Evolutionary conservation across 2,329 filamentous ascomycete genomes (phyloP), one percentile per base, ranked within the genome.

Genomic region (Rhytidhysteron rufulum): DNA sequence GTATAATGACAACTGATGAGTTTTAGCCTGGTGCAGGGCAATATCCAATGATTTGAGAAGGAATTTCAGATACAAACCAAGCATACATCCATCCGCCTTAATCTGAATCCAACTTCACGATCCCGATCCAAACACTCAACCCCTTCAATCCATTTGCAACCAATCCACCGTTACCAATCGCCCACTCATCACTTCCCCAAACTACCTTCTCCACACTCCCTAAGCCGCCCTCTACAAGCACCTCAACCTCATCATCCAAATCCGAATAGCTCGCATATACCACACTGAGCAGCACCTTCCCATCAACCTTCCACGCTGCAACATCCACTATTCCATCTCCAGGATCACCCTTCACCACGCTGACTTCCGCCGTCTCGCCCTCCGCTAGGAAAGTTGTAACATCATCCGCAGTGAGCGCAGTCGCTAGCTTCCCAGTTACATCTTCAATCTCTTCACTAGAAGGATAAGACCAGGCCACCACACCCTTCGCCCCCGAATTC

Each of bases 391-490:
- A 68, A 3, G 39, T 39, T 4, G 63, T 57, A 1, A 68, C 59
- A 5, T 56, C 47, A 0, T 49, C 20, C 2, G 30, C 48, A 11
- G 66, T 64, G 7, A 75, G 51, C 0, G 71, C 57, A 15, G 53
- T 63, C 9, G 68, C 70, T 40, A 78, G 46, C 10, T 41, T 32
- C 7, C 57, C 59, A 34, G 60, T 74, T 20, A 58, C 57, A 21
- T 44, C 48, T 29, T 47, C 54, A 16, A 69, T 50, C 24, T 63
- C 64, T 2, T 43, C 31, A 10, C 47, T 58, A 4, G 68, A 68
- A 0, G 73, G 73, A 45, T 68, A 77, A 13, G 62, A 54, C 75
- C 75, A 78, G 48, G 62, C 66, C 22, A 73, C 68, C 29, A 77
- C 61, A 0, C 69, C 74, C 48, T 72, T 77, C 0, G 71, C 73